A percentile compares a stretch with the other conserved stretches of the same genome.
Evolutionary conservation across 139 green algal genomes (phyloP).

Genomic region (Chlamydomonas schloesseri): DNA sequence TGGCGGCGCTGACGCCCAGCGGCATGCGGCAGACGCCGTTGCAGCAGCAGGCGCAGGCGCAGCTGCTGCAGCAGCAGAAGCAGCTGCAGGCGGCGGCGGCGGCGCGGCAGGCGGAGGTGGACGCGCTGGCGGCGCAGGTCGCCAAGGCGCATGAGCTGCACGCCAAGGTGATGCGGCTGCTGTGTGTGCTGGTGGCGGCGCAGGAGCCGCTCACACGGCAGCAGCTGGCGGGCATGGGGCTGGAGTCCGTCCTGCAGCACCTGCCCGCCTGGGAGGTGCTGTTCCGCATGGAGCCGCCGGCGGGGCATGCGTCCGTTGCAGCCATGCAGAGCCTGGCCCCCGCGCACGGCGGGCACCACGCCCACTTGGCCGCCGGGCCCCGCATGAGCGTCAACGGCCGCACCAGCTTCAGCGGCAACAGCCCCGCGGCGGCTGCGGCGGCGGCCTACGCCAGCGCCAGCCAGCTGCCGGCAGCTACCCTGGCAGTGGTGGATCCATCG

Average conservation of each 20-base stretch:
- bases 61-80: constrained; percentile 22
- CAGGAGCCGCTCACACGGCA: constrained; percentile 13
- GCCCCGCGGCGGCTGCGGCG: too few species aligned
- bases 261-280: constrained; percentile 29
- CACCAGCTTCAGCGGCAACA: too few species aligned
- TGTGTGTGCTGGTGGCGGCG: constrained; percentile 14
- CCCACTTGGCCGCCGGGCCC: too few species aligned
- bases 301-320: too few species aligned
- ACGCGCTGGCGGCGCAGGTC: background rate
- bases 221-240: constrained; percentile 26
- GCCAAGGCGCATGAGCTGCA: background rate
- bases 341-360: too few species aligned
- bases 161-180: constrained; percentile 25
- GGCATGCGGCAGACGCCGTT: background rate
- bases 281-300: background rate
- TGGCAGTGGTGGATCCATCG: constrained; percentile 8
- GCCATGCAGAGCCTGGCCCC: too few species aligned
- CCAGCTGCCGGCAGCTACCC: too few species aligned
- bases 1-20: background rate
- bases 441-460: too few species aligned
- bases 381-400: too few species aligned
- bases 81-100: background rate
- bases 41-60: background rate
- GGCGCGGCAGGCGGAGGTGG: constrained; percentile 22
- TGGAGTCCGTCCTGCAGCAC: background rate